Conservation (phyloP, 2,329 filamentous ascomycete species). For the Blastomyces parvus region DNA sequence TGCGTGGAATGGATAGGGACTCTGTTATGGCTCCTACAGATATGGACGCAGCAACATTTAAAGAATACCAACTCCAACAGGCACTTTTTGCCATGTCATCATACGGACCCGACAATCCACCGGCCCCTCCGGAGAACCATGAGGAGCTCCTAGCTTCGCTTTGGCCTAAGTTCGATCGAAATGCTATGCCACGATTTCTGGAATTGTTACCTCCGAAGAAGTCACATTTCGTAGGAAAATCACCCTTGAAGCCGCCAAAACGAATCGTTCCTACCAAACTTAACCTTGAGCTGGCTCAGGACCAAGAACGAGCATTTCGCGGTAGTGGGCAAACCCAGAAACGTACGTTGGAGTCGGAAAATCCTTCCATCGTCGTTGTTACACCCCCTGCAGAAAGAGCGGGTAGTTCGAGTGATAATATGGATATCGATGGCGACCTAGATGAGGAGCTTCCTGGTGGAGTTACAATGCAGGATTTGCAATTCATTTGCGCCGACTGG, state of each 20-base stretch:
- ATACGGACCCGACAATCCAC: constrained; percentile 49
- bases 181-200: constrained; percentile 67
- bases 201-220: constrained; percentile 73
- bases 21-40: constrained; percentile 28
- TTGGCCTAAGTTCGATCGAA: constrained; percentile 71
- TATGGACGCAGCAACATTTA: constrained; percentile 34
- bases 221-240: constrained; percentile 68
- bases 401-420: constrained; percentile 39
- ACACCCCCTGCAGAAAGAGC: constrained; percentile 38
- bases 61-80: constrained; percentile 39
- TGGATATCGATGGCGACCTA: constrained; percentile 44
- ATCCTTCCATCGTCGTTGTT: constrained; percentile 47
- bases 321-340: constrained; percentile 55
- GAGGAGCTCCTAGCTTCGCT: constrained; percentile 68
- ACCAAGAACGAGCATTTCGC: constrained; percentile 78
- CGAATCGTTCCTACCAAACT: constrained; percentile 78
- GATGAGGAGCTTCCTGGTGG: constrained; percentile 56
- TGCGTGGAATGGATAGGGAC: constrained; percentile 11
- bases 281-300: constrained; percentile 71
- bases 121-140: constrained; percentile 60
- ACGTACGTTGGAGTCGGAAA: constrained; percentile 42
- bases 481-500: constrained; percentile 82
- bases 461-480: constrained; percentile 68
- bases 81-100: constrained; percentile 39
- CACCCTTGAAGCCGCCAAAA: constrained; percentile 68